Base-by-base conservation (phyloP, 2,329 filamentous ascomycete genomes). In the Microdochium paspali region DNA sequence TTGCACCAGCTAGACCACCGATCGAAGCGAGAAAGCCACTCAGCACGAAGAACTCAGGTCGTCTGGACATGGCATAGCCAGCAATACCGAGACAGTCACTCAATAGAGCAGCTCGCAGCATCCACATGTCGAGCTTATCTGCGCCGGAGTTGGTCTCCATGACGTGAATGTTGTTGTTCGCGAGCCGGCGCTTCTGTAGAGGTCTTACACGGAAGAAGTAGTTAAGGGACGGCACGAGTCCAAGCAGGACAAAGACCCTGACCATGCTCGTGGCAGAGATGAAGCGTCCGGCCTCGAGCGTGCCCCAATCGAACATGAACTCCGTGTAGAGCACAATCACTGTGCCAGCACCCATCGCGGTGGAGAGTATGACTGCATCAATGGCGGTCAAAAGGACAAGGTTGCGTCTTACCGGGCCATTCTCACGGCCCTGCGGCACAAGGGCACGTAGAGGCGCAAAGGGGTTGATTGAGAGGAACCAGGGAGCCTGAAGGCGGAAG, bases 1-100 rank as follows among this genome's bases (percentile, higher is more conserved):
- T 93, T 1, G 93, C 90, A 30, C 84, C 85, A 0, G 85, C 90
- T 43, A 97, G 82, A 1, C 90, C 90, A 23, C 91, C 91, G 32
- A 94, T 68, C 0, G 88, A 77, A 1, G 88, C 84, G 18, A 90
- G 57, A 42, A 87, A 71, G 44, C 88, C 91, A 18, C 82, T 85
- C 1, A 80, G 52, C 3, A 87, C 76, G 63, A 96, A 93, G 1
- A 87, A 54, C 0, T 70, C 65, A 3, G 80, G 76, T 1, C 71
- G 76, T 1, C 77, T 75, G 0, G 82, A 77, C 43, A 90, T 64
- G 0, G 84, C 71, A 60, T 90, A 97, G 3, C 90, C 89, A 0
- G 84, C 57, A 47, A 84, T 85, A 0, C 91, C 91, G 2, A 86
- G 44, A 10, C 87, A 70, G 56, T 97, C 91, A 12, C 90, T 85